Percentiles rank a stretch among this genome's conserved stretches.
Evolutionary conservation across 1,284 basidiomycete species (phyloP).

Genomic region (Ustilago trichophora): DNA sequence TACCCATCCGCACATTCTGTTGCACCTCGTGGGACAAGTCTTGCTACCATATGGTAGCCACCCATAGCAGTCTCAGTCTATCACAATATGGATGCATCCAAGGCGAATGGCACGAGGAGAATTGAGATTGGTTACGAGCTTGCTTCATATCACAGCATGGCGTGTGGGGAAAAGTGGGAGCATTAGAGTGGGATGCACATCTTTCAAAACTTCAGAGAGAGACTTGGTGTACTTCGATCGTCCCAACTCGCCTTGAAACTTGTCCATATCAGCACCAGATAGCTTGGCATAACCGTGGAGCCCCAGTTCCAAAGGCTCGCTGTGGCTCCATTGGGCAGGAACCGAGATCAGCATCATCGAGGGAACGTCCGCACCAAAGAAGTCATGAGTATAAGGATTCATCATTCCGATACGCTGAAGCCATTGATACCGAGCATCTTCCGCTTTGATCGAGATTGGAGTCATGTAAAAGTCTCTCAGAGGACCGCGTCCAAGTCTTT

Average conservation of each 20-base stretch:
- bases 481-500: too few species aligned
- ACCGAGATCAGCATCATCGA: not conserved
- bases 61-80: too few species aligned
- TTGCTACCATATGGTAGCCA: too few species aligned
- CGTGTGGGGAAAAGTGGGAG: not conserved
- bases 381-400: not conserved
- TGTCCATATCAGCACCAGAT: not conserved
- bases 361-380: not conserved
- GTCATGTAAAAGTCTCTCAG: too few species aligned
- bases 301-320: not conserved
- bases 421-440: not conserved
- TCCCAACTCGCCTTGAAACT: not conserved
- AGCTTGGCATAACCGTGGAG: slow-evolving; percentile 2
- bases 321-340: not conserved
- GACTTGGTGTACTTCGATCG: not conserved
- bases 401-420: not conserved
- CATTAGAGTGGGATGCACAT: not conserved
- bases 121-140: too few species aligned
- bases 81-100: too few species aligned
- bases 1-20: too few species aligned
- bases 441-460: not conserved
- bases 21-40: too few species aligned
- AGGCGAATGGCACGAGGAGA: too few species aligned
- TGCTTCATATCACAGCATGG: too few species aligned
- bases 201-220: not conserved